Conservation (phyloP, 768 basidiomycete genomes). For the Panaeolus cyanescens region DNA sequence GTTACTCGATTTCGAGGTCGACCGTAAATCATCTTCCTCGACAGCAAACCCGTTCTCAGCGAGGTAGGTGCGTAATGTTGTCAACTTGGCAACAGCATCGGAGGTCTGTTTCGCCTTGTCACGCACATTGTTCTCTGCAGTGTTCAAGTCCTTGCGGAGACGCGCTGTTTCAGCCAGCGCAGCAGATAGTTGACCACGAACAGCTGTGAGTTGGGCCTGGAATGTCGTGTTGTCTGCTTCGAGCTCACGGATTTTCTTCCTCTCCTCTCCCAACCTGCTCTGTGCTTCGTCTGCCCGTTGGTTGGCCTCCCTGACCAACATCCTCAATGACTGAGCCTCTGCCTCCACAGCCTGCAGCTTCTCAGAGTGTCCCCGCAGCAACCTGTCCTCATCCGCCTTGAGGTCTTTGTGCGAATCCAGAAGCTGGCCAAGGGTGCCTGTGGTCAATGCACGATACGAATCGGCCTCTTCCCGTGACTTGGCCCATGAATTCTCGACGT, state of each 20-base stretch:
- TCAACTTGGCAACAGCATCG: conserved; percentile 72
- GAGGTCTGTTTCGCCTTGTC: conserved; percentile 67
- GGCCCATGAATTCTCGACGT: conserved; percentile 89
- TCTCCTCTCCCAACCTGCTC: conserved; percentile 65
- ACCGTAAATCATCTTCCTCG: conserved; percentile 66
- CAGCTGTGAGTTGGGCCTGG: conserved; percentile 70
- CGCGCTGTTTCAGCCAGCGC: conserved; percentile 70
- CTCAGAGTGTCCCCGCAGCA: conserved; percentile 76
- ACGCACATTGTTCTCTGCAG: conserved; percentile 63
- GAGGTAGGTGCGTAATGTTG: conserved; percentile 82
- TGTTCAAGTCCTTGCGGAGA: conserved; percentile 66
- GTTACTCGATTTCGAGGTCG: conserved; percentile 42
- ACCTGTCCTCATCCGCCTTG: conserved; percentile 80
- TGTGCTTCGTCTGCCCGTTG: conserved; percentile 73
- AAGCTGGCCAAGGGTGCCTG: conserved; percentile 81
- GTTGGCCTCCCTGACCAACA: conserved; percentile 78
- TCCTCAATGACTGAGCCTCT: conserved; percentile 74
- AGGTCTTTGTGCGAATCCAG: conserved; percentile 87
- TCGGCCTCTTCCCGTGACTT: conserved; percentile 95
- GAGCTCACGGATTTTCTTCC: conserved; percentile 59
- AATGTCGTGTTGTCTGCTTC: conserved; percentile 66
- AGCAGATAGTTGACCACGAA: conserved; percentile 73
- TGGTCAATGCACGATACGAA: conserved; percentile 83
- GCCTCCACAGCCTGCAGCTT: conserved; percentile 79
- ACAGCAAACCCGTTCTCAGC: conserved; percentile 84